Percentiles rank a stretch among this genome's conserved stretches.
Evolutionary conservation across 345 rosid species (phyloP).

Genomic region (Carallia brachiata): DNA sequence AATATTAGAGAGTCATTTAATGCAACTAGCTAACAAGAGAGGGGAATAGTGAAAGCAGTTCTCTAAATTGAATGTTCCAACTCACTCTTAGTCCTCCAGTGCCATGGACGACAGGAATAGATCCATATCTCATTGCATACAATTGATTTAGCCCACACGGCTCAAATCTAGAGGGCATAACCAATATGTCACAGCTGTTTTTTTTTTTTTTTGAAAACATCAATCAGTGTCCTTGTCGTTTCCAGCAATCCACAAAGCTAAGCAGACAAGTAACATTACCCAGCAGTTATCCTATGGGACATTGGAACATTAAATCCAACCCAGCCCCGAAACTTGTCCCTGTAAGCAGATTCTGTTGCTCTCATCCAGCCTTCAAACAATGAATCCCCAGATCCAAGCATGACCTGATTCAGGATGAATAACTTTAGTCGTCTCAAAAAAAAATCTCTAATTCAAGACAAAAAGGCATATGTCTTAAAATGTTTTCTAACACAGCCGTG

Average conservation of each 20-base stretch:
- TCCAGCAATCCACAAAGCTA: background rate
- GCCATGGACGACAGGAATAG: constrained; percentile 86
- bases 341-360: constrained; percentile 57
- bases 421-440: constrained; percentile 5
- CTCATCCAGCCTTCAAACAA: constrained; percentile 90
- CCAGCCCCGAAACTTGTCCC: constrained; percentile 90
- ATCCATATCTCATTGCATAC: constrained; percentile 97
- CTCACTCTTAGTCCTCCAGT: constrained; percentile 94
- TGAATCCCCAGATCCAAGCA: constrained; percentile 91
- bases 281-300: constrained; percentile 93
- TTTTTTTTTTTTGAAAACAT: constrained; percentile 13
- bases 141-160: constrained; percentile 95
- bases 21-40: background rate
- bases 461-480: too few species aligned
- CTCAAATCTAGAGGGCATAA: constrained; percentile 98
- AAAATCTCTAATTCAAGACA: background rate
- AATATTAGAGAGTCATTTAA: constrained; percentile 3
- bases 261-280: constrained; percentile 44
- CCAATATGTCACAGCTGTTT: constrained; percentile 86
- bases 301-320: constrained; percentile 91
- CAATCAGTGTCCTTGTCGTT: constrained; percentile 4
- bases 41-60: background rate
- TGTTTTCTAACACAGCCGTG: too few species aligned
- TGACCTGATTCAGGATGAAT: constrained; percentile 50
- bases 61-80: constrained; percentile 12